phyloP scores from a whole-genome alignment of 257 asterid species.

The Lithospermum erythrorhizon region DNA sequence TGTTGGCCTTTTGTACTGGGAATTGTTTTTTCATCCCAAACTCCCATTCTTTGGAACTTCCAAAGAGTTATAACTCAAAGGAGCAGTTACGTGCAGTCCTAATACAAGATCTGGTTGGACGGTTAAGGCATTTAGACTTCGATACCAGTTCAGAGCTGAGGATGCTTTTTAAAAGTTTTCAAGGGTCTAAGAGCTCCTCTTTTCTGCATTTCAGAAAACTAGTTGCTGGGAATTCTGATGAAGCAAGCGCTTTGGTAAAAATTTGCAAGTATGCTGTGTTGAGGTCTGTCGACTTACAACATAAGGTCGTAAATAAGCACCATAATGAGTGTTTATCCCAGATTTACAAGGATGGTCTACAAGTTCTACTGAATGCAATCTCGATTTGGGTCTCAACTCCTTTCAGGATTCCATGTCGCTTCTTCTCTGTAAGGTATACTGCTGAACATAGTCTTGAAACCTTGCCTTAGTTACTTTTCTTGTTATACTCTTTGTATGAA shows the following conservation, averaged over 20 bases:
- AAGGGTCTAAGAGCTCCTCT: conserved; percentile 19
- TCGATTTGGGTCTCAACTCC: conserved; percentile 51
- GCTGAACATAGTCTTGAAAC: background rate
- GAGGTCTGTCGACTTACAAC: conserved; percentile 37
- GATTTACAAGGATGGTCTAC: conserved; percentile 23
- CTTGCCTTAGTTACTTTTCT: background rate
- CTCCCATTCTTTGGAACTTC: conserved; percentile 23
- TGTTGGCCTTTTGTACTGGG: conserved; percentile 70
- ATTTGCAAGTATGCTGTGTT: conserved; percentile 44
- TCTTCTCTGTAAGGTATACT: conserved; percentile 58
- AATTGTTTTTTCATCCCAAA: conserved; percentile 36
- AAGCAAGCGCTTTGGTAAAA: conserved; percentile 31
- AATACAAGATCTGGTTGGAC: conserved; percentile 48
- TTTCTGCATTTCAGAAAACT: conserved; percentile 24
- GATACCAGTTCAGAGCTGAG: conserved; percentile 36
- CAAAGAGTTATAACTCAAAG: conserved; percentile 10
- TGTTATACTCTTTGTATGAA: background rate
- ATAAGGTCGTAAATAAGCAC: conserved; percentile 16
- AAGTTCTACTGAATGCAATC: conserved; percentile 36
- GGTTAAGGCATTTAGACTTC: conserved; percentile 33
- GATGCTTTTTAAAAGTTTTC: conserved; percentile 36
- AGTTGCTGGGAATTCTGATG: conserved; percentile 23
- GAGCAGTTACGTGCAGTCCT: conserved; percentile 31
- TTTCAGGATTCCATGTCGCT: conserved; percentile 48
- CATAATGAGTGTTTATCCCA: conserved; percentile 19